A percentile compares a stretch with the other conserved stretches of the same genome.
These are phyloP conservation scores for Luvunga scandens DNA, from an alignment of 345 rosid species.

Conservation along the genomic window DNA sequence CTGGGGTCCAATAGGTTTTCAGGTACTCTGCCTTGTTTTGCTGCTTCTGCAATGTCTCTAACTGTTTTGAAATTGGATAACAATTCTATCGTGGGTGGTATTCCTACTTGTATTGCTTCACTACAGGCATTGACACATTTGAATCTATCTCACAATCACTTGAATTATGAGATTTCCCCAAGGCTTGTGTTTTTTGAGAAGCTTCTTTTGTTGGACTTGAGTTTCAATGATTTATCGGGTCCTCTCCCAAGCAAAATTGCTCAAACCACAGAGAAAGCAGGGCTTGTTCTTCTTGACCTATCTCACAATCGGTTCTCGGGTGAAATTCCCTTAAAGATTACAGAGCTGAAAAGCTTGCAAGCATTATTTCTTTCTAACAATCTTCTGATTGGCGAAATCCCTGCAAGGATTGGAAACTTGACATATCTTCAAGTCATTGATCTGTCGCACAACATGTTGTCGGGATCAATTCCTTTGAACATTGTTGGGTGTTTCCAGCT, in stretches of 20 bases:
- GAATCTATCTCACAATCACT: slow-evolving; percentile 66
- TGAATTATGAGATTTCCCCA: slow-evolving; percentile 65
- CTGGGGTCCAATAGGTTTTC: slow-evolving; percentile 68
- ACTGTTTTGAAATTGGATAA: slow-evolving; percentile 53
- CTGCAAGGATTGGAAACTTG: slow-evolving; percentile 76
- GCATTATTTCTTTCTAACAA: slow-evolving; percentile 84
- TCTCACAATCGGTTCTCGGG: slow-evolving; percentile 79
- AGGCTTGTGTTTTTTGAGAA: slow-evolving; percentile 68
- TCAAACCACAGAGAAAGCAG: slow-evolving; percentile 62
- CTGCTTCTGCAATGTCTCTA: slow-evolving; percentile 53
- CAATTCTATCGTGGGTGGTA: slow-evolving; percentile 75
- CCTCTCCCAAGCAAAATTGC: slow-evolving; percentile 64
- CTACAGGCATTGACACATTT: slow-evolving; percentile 49
- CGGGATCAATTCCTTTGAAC: slow-evolving; percentile 77
- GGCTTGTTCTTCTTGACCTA: slow-evolving; percentile 77
- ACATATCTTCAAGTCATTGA: slow-evolving; percentile 86
- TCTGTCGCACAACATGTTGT: slow-evolving; percentile 68
- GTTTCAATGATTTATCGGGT: slow-evolving; percentile 71
- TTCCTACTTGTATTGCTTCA: slow-evolving; percentile 84
- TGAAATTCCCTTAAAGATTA: slow-evolving; percentile 60
- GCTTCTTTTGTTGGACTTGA: slow-evolving; percentile 76
- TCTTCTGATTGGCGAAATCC: slow-evolving; percentile 71
- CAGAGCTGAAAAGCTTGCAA: slow-evolving; percentile 79
- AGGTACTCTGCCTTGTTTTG: slow-evolving; percentile 86
- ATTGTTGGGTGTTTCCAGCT: slow-evolving; percentile 90